A percentile compares a stretch with the other conserved stretches of the same genome.
Evolutionary conservation across 2,329 filamentous ascomycete genomes (phyloP).

Genomic region (Arthrobotrys pseudoclavata): DNA sequence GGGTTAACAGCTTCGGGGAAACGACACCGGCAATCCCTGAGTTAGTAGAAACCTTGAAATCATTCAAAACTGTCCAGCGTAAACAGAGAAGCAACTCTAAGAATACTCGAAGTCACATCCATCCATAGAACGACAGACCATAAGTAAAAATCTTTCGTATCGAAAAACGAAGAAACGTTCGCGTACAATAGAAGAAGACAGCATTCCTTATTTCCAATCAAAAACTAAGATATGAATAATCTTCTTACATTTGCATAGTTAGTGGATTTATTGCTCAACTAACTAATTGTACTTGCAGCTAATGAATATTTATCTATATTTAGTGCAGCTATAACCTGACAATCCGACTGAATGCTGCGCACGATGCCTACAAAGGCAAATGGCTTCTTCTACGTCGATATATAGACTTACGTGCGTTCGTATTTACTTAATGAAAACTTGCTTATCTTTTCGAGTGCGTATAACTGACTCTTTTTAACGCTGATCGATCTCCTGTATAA

Average conservation of each 20-base stretch:
- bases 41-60: background rate
- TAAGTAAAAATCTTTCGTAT: background rate
- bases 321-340: background rate
- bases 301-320: background rate
- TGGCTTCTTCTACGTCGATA: background rate
- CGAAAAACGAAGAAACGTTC: background rate
- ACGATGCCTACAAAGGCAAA: background rate
- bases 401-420: background rate
- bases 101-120: background rate
- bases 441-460: background rate
- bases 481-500: background rate
- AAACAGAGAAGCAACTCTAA: background rate
- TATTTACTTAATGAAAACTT: background rate
- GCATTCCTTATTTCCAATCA: constrained; percentile 4
- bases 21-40: background rate
- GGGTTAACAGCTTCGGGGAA: background rate
- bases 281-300: background rate
- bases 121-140: background rate
- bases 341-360: background rate
- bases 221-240: background rate
- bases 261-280: no score
- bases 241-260: no score
- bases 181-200: background rate
- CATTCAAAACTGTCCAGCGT: background rate
- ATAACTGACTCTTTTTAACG: background rate